Base-by-base conservation (phyloP, 495 filamentous ascomycete species). In the Cladorrhinum samala region DNA sequence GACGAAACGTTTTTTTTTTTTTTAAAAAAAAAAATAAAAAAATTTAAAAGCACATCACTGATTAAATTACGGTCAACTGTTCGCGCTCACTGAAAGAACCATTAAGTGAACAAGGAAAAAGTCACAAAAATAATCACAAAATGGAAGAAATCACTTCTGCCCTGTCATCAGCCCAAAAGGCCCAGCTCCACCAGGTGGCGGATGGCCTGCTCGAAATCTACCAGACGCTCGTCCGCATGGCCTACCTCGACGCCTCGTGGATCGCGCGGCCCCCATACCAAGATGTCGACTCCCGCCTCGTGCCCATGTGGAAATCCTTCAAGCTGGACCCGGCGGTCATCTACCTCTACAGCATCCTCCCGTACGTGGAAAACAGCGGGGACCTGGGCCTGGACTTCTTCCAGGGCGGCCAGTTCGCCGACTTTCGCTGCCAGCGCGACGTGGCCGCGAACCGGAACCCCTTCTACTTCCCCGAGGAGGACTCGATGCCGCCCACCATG, bases 261-360 rank as follows among this genome's bases (percentile, higher is more conserved):
- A 53, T 61, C 49, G 13, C 57, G 13, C 41, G 9, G 9, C 53
- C 56, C 13, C 62, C 62, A 14, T 59, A 65, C 50, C 6, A 5
- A 33, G 11, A 33, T 11, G 48, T 63, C 49, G 19, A 57, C 36
- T 39, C 19, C 25, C 11, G 11, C 17, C 37, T 60, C 7, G 14
- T 56, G 7, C 50, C 55, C 17, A 14, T 57, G 11, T 65, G 54
- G 21, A 33, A 33, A 11, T 11, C 17, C 6, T 30, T 48, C 21
- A 25, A 40, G 45, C 24, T 63, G 2, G 50, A 59, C 44, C 43
- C 53, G 9, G 17, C 45, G 40, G 49, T 65, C 47, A 54, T 57
- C 37, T 63, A 65, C 49, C 57, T 65, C 5, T 65, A 60, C 53
- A 41, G 42, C 46, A 57, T 60, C 36, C 19, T 65, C 1, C 62